A percentile compares a stretch with the other conserved stretches of the same genome.
Evolutionary conservation across 495 filamentous ascomycete species (phyloP).

Genomic region (Opeltia flavorubescens): DNA sequence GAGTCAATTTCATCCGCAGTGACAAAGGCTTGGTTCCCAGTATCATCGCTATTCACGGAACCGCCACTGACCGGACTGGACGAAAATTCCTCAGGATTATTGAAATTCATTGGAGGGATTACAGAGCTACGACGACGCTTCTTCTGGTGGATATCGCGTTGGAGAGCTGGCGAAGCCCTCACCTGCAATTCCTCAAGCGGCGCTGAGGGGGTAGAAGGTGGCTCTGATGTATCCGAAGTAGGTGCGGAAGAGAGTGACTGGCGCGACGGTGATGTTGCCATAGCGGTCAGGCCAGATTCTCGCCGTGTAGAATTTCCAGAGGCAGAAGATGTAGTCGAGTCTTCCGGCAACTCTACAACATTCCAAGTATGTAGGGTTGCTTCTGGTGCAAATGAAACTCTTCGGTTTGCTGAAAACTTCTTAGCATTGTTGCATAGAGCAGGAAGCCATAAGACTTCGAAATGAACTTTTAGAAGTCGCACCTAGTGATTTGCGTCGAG

Average conservation of each 20-base stretch:
- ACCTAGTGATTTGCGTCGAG: conserved; percentile 77
- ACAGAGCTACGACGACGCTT: conserved; percentile 52
- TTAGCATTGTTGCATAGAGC: no score
- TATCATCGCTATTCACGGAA: conserved; percentile 47
- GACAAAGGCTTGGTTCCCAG: conserved; percentile 28
- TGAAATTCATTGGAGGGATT: conserved; percentile 44
- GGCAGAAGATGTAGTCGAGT: conserved; percentile 73
- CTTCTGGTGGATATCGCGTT: conserved; percentile 52
- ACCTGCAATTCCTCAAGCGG: conserved; percentile 44
- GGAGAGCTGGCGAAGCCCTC: conserved; percentile 52
- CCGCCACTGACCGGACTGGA: conserved; percentile 68
- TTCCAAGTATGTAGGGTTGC: conserved; percentile 97
- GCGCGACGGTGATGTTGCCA: conserved; percentile 29
- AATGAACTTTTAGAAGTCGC: conserved; percentile 4
- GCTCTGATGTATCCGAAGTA: conserved; percentile 38
- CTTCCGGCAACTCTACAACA: conserved; percentile 76
- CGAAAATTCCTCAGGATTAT: conserved; percentile 52
- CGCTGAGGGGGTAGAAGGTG: conserved; percentile 52
- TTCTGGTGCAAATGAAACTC: conserved; percentile 95
- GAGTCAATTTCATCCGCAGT: conserved; percentile 37
- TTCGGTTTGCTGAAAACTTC: conserved; percentile 50
- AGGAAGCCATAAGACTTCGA: background rate
- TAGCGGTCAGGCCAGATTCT: conserved; percentile 42
- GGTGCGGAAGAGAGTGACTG: conserved; percentile 26
- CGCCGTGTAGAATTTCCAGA: conserved; percentile 56